Conservation (phyloP, 2,329 filamentous ascomycete species). For the Oidium heveae region DNA sequence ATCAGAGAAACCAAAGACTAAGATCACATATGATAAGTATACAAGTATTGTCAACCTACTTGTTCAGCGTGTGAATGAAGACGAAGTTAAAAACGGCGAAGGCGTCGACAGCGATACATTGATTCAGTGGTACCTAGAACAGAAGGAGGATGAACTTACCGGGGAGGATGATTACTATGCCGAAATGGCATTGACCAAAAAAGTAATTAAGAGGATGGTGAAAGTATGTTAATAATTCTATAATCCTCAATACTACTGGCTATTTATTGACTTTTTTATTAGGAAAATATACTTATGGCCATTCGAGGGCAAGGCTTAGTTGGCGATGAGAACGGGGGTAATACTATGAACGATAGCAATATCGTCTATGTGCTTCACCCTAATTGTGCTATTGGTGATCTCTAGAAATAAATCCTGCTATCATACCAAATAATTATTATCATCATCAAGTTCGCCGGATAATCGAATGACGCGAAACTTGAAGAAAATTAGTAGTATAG, state of each 20-base stretch:
- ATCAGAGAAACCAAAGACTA: constrained; percentile 32
- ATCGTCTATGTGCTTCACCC: constrained; percentile 79
- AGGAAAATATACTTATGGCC: constrained; percentile 75
- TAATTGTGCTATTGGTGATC: constrained; percentile 57
- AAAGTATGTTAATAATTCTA: constrained; percentile 32
- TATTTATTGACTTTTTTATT: constrained; percentile 29
- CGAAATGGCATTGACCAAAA: constrained; percentile 47
- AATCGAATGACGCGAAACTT: too few relatives aligned
- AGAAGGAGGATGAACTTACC: constrained; percentile 61
- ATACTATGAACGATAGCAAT: constrained; percentile 19
- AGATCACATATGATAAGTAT: constrained; percentile 90
- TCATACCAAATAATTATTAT: too few relatives aligned
- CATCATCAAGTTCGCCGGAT: too few relatives aligned
- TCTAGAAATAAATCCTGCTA: too few relatives aligned
- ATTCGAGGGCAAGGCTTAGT: constrained; percentile 36
- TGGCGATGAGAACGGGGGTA: constrained; percentile 20
- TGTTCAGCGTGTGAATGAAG: constrained; percentile 59
- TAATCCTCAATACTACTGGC: constrained; percentile 1
- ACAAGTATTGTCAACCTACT: constrained; percentile 71
- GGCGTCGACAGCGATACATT: constrained; percentile 68
- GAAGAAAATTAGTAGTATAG: too few relatives aligned
- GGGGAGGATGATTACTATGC: constrained; percentile 57
- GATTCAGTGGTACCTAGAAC: constrained; percentile 74
- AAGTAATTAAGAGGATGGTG: constrained; percentile 88
- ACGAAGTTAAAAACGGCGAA: constrained; percentile 50